Evolutionary conservation across 768 basidiomycete species (phyloP).

Genomic region (Chalciporus piperatus): DNA sequence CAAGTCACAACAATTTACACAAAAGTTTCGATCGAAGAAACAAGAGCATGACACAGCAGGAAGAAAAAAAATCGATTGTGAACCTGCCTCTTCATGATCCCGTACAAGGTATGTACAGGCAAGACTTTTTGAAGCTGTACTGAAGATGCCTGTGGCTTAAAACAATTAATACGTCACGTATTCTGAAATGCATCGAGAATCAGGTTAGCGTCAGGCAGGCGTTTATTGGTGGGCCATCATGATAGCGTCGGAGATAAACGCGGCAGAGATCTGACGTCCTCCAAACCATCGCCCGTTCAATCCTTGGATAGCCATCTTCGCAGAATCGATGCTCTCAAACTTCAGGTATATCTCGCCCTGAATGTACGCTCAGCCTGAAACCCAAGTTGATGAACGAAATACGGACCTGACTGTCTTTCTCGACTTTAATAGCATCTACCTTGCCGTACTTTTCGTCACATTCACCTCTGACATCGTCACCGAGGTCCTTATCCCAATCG

Average conservation of each 20-base stretch:
- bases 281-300: conserved; percentile 98
- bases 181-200: conserved; percentile 29
- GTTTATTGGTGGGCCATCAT: conserved; percentile 85
- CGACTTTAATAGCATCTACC: conserved; percentile 86
- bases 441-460: conserved; percentile 87
- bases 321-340: conserved; percentile 74
- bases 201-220: conserved; percentile 20
- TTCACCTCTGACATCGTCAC: conserved; percentile 94
- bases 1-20: conserved; percentile 32
- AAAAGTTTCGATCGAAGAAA: conserved; percentile 34
- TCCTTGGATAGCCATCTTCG: conserved; percentile 82
- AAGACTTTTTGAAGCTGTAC: conserved; percentile 30
- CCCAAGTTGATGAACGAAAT: not conserved
- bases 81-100: conserved; percentile 39
- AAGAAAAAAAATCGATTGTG: conserved; percentile 30
- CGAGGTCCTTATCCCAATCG: conserved; percentile 96
- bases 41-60: conserved; percentile 27
- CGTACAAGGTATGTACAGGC: conserved; percentile 32
- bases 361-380: conserved; percentile 11
- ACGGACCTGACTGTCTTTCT: conserved; percentile 88
- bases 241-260: conserved; percentile 90
- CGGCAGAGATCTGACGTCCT: conserved; percentile 81
- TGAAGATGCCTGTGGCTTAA: conserved; percentile 31
- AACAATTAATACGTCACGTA: conserved; percentile 28
- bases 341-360: conserved; percentile 98